Conservation (phyloP, 2,329 filamentous ascomycete genomes). For the Fusarium falciforme region DNA sequence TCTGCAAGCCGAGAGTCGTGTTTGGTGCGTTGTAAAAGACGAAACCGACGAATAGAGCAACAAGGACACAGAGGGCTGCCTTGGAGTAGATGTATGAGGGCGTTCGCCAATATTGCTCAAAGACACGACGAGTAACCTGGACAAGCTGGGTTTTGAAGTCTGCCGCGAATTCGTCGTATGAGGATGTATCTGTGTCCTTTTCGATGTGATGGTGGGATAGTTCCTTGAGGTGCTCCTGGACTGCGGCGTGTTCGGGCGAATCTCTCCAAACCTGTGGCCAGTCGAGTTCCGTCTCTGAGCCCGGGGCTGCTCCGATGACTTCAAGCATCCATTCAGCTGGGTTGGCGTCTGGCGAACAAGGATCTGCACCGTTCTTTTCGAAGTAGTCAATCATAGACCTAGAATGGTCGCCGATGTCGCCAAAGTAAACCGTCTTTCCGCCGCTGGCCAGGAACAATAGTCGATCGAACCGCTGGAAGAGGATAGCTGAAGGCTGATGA, state of each 20-base stretch:
- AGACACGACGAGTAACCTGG: slow-evolving; percentile 51
- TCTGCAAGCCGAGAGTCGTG: slow-evolving; percentile 74
- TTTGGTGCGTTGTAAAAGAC: slow-evolving; percentile 69
- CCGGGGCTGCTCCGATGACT: slow-evolving; percentile 57
- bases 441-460: slow-evolving; percentile 70
- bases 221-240: slow-evolving; percentile 50
- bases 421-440: slow-evolving; percentile 74
- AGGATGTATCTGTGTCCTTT: slow-evolving; percentile 10
- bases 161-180: slow-evolving; percentile 49
- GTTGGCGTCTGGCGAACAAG: slow-evolving; percentile 66
- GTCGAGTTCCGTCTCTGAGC: slow-evolving; percentile 57
- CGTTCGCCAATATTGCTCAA: slow-evolving; percentile 50
- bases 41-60: slow-evolving; percentile 63
- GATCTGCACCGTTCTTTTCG: slow-evolving; percentile 67
- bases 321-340: slow-evolving; percentile 77
- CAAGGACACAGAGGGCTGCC: slow-evolving; percentile 41
- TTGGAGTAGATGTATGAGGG: slow-evolving; percentile 74
- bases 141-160: slow-evolving; percentile 46
- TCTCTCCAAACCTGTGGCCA: slow-evolving; percentile 52
- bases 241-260: slow-evolving; percentile 44
- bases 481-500: slow-evolving; percentile 61
- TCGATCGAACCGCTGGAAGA: slow-evolving; percentile 66
- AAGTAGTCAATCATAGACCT: slow-evolving; percentile 69
- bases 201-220: slow-evolving; percentile 11
- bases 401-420: slow-evolving; percentile 68